Base-by-base conservation (phyloP, 768 basidiomycete genomes). In the Pleurotus sapidus region DNA sequence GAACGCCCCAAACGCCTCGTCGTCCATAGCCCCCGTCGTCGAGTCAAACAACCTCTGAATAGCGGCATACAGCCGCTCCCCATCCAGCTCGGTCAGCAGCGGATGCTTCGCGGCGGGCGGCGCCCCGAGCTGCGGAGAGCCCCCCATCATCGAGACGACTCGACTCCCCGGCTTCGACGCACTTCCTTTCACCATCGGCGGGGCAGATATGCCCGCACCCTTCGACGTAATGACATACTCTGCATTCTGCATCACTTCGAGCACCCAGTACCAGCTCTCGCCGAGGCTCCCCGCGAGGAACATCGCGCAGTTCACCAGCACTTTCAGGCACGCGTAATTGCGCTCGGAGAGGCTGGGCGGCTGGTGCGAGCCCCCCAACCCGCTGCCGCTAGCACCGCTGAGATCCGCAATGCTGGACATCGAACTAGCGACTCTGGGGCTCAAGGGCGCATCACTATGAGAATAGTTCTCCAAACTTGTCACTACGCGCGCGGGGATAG, bases 161-260 rank as follows among this genome's bases (percentile, higher is more conserved):
- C 49, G 14, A 34, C 49, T 51, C n/a, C 49, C 49, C 2, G 49
- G 49, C 30, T 37, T 51, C 4, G 49, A 15, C 17, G 20, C 38
- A 25, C 51, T 25, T 11, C 37, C 51, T 12, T 39, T 20, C 17
- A n/a, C 51, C 18, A 15, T 18, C 30, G 30, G 30, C 9, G 30
- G 30, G 0, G 30, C 30, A 34, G 30, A 34, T 39, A 54, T 18
- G 42, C 38, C 51, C 1, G 71, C 72, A 2, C 78, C 84, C 70
- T 85, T 88, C 63, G 80, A 75, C 7, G 83, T 84, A 17, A 98
- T 76, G 17, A 99, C 91, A 64, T 94, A 94, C 64, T 96, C 95
- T 5, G 96, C 95, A 62, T 95, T 98, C 72, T 98, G 96, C 20
- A 98, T 72, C 1, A 89, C 86, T 65, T 98, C 95, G 53, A 98